phyloP scores from a whole-genome alignment of 164 flowering plant species.

The Kingdonia uniflora region DNA sequence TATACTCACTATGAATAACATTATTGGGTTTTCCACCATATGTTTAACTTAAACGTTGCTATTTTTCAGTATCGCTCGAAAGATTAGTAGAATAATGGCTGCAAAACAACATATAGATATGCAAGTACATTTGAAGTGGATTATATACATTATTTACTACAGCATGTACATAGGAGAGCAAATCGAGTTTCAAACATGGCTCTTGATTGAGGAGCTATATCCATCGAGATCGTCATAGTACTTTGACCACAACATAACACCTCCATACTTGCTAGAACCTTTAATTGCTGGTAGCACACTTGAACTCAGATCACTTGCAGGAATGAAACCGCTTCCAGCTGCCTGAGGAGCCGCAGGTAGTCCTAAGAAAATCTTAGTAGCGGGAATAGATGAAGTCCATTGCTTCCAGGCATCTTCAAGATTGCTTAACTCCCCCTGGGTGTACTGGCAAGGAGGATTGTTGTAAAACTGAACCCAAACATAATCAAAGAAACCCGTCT shows the following conservation, averaged over 20 bases:
- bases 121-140: no score
- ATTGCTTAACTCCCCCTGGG: background rate
- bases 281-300: slow-evolving; percentile 1
- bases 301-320: background rate
- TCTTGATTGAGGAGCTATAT: slow-evolving; percentile 3
- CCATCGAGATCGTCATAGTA: slow-evolving; percentile 7
- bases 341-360: slow-evolving; percentile 9
- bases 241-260: slow-evolving; percentile 6
- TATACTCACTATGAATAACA: no score
- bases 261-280: slow-evolving; percentile 3
- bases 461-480: slow-evolving; percentile 8
- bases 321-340: slow-evolving; percentile 5
- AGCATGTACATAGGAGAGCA: no score
- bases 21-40: no score
- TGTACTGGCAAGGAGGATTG: slow-evolving; percentile 7
- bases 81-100: no score
- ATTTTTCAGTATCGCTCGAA: no score
- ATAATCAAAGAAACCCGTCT: background rate
- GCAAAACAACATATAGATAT: no score
- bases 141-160: no score
- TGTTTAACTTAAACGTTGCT: no score
- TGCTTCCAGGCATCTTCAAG: slow-evolving; percentile 7
- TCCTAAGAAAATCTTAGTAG: slow-evolving; percentile 3
- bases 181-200: background rate
- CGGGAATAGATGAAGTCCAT: slow-evolving; percentile 1